Conservation (phyloP, 495 filamentous ascomycete genomes). For the Achaetomiella virescens region DNA sequence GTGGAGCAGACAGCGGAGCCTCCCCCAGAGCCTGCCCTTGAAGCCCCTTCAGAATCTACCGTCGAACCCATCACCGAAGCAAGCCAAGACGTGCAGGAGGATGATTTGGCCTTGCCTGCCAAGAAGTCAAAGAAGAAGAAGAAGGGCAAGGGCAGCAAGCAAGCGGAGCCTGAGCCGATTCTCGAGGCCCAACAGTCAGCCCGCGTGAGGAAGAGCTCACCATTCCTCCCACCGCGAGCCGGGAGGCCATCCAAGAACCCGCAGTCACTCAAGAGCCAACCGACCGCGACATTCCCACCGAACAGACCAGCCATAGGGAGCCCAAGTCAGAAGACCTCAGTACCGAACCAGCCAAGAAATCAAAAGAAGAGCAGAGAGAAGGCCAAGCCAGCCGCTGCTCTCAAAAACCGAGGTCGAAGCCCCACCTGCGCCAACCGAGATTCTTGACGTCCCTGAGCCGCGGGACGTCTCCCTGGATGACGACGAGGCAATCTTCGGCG, state of each 20-base stretch:
- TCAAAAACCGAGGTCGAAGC: not conserved
- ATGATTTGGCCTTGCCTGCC: slow-evolving; percentile 3
- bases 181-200: not conserved
- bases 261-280: not conserved
- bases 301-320: not conserved
- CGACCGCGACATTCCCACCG: not conserved
- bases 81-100: slow-evolving; percentile 4
- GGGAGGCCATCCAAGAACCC: too few species aligned
- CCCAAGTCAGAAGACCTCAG: not conserved
- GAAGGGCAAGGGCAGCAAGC: slow-evolving; percentile 24
- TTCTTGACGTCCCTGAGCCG: slow-evolving; percentile 7
- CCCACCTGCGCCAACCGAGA: not conserved
- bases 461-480: slow-evolving; percentile 1
- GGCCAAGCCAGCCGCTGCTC: slow-evolving; percentile 16
- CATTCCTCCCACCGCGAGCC: not conserved
- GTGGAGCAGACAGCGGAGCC: not conserved
- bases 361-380: slow-evolving; percentile 25
- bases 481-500: not conserved
- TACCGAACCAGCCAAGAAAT: slow-evolving; percentile 1
- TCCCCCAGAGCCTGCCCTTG: not conserved
- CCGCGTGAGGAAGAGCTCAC: not conserved
- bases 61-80: not conserved
- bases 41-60: not conserved
- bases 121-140: slow-evolving; percentile 29
- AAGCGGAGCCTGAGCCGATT: slow-evolving; percentile 18